Conservation (phyloP, 2,329 filamentous ascomycete genomes). For the Coniochaeta ligniaria region DNA sequence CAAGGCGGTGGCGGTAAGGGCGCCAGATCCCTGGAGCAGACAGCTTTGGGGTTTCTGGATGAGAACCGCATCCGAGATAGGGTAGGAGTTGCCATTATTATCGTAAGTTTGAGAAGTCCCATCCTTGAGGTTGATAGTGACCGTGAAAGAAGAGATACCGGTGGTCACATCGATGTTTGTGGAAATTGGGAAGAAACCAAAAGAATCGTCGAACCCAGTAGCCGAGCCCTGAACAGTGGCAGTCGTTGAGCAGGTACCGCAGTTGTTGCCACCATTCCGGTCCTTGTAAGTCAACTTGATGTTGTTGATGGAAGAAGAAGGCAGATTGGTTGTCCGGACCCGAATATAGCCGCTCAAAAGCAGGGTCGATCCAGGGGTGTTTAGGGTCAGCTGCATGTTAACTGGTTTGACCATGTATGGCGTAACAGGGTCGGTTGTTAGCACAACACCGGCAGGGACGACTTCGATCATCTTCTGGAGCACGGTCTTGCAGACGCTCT, state of each 20-base stretch:
- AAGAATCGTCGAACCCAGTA: constrained; percentile 53
- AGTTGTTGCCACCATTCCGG: constrained; percentile 39
- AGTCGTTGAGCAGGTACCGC: constrained; percentile 37
- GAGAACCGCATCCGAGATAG: constrained; percentile 46
- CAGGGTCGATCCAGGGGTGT: constrained; percentile 38
- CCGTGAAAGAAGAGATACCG: constrained; percentile 55
- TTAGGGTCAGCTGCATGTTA: constrained; percentile 46
- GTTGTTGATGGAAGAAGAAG: constrained; percentile 32
- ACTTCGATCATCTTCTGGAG: constrained; percentile 56
- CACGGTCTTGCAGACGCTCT: constrained; percentile 38
- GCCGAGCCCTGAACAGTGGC: constrained; percentile 39
- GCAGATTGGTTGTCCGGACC: constrained; percentile 43
- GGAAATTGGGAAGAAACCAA: constrained; percentile 45
- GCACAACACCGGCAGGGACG: constrained; percentile 41
- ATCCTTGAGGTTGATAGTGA: constrained; percentile 40
- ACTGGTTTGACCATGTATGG: constrained; percentile 56
- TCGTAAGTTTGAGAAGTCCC: constrained; percentile 39
- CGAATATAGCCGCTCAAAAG: constrained; percentile 48
- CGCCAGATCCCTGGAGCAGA: constrained; percentile 32
- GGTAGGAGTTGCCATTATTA: constrained; percentile 51
- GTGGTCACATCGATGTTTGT: constrained; percentile 45
- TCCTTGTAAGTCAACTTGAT: constrained; percentile 50
- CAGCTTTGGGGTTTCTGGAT: constrained; percentile 52
- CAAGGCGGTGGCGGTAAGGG: constrained; percentile 36
- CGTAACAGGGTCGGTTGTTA: constrained; percentile 43